Conservation (phyloP, 1,284 basidiomycete species). For the Rhodotorula sp. region DNA sequence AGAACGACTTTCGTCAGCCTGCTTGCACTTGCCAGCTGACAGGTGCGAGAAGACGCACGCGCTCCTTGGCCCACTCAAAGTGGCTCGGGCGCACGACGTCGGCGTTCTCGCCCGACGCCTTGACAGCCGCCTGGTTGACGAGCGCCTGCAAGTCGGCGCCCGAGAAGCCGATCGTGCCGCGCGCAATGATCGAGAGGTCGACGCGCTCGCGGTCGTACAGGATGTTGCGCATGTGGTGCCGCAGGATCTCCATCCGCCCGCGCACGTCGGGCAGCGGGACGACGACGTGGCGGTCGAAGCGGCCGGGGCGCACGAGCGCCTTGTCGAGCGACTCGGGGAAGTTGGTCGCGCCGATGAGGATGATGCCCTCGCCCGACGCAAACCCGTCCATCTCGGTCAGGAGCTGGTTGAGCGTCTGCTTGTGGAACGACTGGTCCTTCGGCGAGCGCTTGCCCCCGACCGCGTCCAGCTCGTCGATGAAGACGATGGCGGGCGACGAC, state of each 20-base stretch:
- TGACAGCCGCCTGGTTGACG: constrained; percentile 71
- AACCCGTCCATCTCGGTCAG: constrained; percentile 95
- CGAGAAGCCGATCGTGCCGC: constrained; percentile 87
- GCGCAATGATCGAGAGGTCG: constrained; percentile 78
- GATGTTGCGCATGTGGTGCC: constrained; percentile 83
- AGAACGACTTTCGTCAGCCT: neutral
- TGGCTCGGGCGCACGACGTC: constrained; percentile 72
- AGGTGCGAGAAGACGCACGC: constrained; percentile 33
- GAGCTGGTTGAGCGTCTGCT: constrained; percentile 86
- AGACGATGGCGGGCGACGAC: constrained; percentile 91
- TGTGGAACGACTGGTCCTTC: constrained; percentile 84
- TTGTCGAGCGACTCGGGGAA: constrained; percentile 83
- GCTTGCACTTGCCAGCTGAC: neutral
- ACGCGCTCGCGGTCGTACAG: constrained; percentile 65
- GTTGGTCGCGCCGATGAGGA: constrained; percentile 93
- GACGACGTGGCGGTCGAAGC: constrained; percentile 88
- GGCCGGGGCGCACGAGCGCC: constrained; percentile 86
- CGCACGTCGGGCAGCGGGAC: constrained; percentile 82
- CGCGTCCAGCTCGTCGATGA: constrained; percentile 91
- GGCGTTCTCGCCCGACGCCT: constrained; percentile 79
- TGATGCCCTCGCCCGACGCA: constrained; percentile 82
- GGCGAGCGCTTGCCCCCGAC: constrained; percentile 88
- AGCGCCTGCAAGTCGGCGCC: constrained; percentile 58
- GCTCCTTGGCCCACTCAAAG: constrained; percentile 92
- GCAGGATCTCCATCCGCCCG: constrained; percentile 80